A percentile compares a stretch with the other conserved stretches of the same genome.
Evolutionary conservation across 352 stramenopile species (phyloP).

Genomic region (Globisporangium megalacanthum): DNA sequence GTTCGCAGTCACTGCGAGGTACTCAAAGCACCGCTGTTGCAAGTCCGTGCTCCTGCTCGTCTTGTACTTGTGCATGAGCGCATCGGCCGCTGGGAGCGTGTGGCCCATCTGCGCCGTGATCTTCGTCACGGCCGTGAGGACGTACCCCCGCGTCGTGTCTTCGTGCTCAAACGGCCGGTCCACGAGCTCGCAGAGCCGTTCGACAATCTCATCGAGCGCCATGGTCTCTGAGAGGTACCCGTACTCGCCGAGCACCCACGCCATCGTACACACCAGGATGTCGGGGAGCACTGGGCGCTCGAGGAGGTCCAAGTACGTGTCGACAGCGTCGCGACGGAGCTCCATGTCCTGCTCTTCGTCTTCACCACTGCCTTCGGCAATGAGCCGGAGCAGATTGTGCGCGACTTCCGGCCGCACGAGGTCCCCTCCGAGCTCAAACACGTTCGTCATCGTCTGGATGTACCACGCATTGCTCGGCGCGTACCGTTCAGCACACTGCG

Average conservation of each 20-base stretch:
- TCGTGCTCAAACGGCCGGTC: slow-evolving; percentile 82
- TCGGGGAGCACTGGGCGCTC: slow-evolving; percentile 93
- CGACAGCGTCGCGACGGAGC: slow-evolving; percentile 94
- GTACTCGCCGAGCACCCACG: slow-evolving; percentile 99
- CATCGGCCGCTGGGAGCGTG: slow-evolving; percentile 84
- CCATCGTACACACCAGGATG: slow-evolving; percentile 97
- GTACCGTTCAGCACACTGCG: slow-evolving; percentile 95
- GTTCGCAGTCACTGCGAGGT: slow-evolving; percentile 92
- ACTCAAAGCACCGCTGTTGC: slow-evolving; percentile 99
- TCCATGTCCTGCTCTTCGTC: slow-evolving; percentile 96
- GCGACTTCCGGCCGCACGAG: slow-evolving; percentile 96
- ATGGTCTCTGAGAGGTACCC: slow-evolving; percentile 94
- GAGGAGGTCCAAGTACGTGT: slow-evolving; percentile 96
- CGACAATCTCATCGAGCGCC: slow-evolving; percentile 92
- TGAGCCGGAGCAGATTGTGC: slow-evolving; percentile 97
- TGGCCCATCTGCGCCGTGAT: slow-evolving; percentile 95
- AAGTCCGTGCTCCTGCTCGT: slow-evolving; percentile 94
- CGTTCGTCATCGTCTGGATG: slow-evolving; percentile 97
- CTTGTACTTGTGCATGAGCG: slow-evolving; percentile 97
- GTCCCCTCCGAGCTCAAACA: slow-evolving; percentile 95
- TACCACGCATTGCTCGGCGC: slow-evolving; percentile 99
- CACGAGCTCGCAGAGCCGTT: slow-evolving; percentile 93
- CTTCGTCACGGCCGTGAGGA: slow-evolving; percentile 97
- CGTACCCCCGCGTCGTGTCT: slow-evolving; percentile 93
- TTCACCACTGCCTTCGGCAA: slow-evolving; percentile 97